A percentile compares a stretch with the other conserved stretches of the same genome.
phyloP scores from a whole-genome alignment of 78 protist genomes.

The slime mould (Dictyostelium discoideum) region dicty_2.7 NC_007088.5:1950001-1950500 shows the following conservation, averaged over 20 bases:
- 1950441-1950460: neutral
- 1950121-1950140: constrained; percentile 1
- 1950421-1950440: neutral
- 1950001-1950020: constrained; percentile 24
- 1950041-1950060: constrained; percentile 1
- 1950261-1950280: neutral
- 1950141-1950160: neutral
- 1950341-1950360: neutral
- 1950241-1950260: neutral
- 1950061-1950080: constrained; percentile 22
- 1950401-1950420: neutral
- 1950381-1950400: neutral
- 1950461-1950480: neutral
- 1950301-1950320: neutral
- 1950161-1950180: constrained; percentile 8
- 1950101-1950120: constrained; percentile 14
- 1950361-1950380: neutral
- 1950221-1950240: neutral
- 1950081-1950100: constrained; percentile 8
- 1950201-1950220: neutral
- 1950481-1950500: neutral
- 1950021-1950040: neutral
- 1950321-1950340: neutral
- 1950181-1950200: neutral
- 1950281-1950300: constrained; percentile 16